These are phyloP conservation scores for Populus hybrid DNA, from an alignment of 441 rosid genomes.

Conservation along the genomic window DNA sequence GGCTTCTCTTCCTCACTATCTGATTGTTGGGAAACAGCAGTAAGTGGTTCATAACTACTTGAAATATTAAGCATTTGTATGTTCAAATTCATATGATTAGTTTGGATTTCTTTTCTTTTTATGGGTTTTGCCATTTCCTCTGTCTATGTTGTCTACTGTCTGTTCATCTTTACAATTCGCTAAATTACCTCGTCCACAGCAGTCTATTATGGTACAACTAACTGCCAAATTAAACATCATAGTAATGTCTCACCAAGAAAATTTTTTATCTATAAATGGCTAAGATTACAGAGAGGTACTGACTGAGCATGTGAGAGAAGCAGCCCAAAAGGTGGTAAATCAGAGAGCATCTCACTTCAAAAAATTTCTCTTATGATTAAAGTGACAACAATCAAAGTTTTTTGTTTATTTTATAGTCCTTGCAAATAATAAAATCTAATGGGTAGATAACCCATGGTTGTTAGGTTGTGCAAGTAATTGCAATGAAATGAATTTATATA, in stretches of 20 bases:
- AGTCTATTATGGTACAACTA: neutral
- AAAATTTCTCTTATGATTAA: neutral
- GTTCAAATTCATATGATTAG: too few species aligned
- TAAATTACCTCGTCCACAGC: neutral
- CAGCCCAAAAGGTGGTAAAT: neutral
- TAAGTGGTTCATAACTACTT: conserved; percentile 30
- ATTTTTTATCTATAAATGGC: neutral
- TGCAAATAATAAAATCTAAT: neutral
- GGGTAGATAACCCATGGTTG: neutral
- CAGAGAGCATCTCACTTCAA: neutral
- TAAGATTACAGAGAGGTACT: neutral
- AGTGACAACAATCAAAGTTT: neutral
- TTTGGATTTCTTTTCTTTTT: neutral
- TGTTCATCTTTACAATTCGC: neutral
- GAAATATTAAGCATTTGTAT: neutral
- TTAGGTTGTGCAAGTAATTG: neutral
- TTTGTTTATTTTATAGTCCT: neutral
- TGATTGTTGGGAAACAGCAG: conserved; percentile 63
- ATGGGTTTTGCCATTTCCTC: neutral
- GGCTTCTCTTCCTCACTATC: conserved; percentile 54
- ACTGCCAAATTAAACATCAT: neutral
- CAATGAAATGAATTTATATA: neutral
- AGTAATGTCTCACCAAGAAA: neutral
- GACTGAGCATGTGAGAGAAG: too few species aligned
- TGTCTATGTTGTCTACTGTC: neutral